Evolutionary conservation across 1,284 basidiomycete species (phyloP), one percentile per base, ranked within the genome.

Genomic region (Pseudozyma pruni): DNA sequence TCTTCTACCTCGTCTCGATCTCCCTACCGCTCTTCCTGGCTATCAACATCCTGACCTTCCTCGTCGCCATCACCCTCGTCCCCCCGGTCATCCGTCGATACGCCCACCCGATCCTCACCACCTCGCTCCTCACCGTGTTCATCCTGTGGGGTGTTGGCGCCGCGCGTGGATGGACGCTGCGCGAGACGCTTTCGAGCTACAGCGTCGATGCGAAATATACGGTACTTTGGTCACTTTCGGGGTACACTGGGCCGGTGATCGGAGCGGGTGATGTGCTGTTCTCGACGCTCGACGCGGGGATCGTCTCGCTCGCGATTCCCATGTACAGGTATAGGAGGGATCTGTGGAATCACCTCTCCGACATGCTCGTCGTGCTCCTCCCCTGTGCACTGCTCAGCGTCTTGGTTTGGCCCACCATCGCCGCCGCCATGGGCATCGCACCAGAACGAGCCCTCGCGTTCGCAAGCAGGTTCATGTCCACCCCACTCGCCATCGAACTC

Each of bases 311-410:
- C 11, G 76, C 73, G 2, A 69, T 79, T 2, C 75, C 75, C 4
- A 75, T 78, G 74, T 79, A 79, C 23, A 58, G 77, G 2, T 79
- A 79, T 39, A 43, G 75, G 6, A 47, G 63, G 39, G 77, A 79
- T 43, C 48, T 79, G 9, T 50, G 53, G 47, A 39, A 54, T 4
- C 68, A 74, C 29, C 45, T 78, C 8, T 20, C 34, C 1, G 58
- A 67, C 11, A 76, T 79, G 59, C 27, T 79, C 11, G 22, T 54
- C 4, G 70, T 70, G 10, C 58, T 79, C 3, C 14, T 69, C 8
- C 75, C 75, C 13, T 76, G 70, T 25, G 52, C 59, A 7, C 22
- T 64, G 39, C 54, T 79, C 2, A 62, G 58, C 8, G 47, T 79
- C 2, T 79, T 79, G 31, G 48, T 68, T 8, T 79, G 75, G 74